Conservation (phyloP, 2,329 filamentous ascomycete genomes). For the Penicillium sumatraense region DNA sequence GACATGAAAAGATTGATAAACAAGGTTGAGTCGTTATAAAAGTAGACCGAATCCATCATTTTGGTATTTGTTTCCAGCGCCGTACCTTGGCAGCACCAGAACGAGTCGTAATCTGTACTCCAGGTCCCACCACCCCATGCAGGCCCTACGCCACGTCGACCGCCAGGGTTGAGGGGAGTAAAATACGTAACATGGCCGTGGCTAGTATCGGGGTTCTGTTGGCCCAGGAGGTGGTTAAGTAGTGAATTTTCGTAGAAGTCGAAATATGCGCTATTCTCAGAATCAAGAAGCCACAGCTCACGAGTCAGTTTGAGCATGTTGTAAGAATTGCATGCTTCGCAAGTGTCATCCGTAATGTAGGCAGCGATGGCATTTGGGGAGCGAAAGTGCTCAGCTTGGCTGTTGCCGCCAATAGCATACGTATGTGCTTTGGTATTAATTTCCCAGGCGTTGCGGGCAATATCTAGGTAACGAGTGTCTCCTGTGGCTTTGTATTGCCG, state of each 20-base stretch:
- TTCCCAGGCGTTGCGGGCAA: constrained; percentile 57
- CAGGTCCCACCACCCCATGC: constrained; percentile 60
- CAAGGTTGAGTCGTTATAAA: constrained; percentile 46
- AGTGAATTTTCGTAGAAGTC: constrained; percentile 59
- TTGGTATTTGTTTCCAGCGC: constrained; percentile 60
- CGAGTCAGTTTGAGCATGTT: constrained; percentile 63
- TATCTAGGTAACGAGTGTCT: constrained; percentile 50
- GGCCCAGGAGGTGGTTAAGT: constrained; percentile 57
- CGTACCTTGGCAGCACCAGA: constrained; percentile 61
- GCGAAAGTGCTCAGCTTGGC: constrained; percentile 58
- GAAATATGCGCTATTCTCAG: constrained; percentile 51
- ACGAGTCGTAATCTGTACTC: constrained; percentile 58
- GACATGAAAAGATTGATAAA: constrained; percentile 58
- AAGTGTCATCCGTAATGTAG: constrained; percentile 53
- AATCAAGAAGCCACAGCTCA: constrained; percentile 55
- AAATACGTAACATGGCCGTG: constrained; percentile 62
- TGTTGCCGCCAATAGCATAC: constrained; percentile 61
- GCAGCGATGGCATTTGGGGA: constrained; percentile 52
- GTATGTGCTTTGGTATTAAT: constrained; percentile 53
- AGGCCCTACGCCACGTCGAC: constrained; percentile 54
- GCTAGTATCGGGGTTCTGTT: constrained; percentile 49
- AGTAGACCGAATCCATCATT: constrained; percentile 59
- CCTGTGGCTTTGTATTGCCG: constrained; percentile 57
- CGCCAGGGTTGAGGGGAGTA: constrained; percentile 55
- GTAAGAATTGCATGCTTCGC: constrained; percentile 60